Base-by-base conservation (phyloP, 371 early-diverging fungal genomes). In the Mucor sp. region DNA sequence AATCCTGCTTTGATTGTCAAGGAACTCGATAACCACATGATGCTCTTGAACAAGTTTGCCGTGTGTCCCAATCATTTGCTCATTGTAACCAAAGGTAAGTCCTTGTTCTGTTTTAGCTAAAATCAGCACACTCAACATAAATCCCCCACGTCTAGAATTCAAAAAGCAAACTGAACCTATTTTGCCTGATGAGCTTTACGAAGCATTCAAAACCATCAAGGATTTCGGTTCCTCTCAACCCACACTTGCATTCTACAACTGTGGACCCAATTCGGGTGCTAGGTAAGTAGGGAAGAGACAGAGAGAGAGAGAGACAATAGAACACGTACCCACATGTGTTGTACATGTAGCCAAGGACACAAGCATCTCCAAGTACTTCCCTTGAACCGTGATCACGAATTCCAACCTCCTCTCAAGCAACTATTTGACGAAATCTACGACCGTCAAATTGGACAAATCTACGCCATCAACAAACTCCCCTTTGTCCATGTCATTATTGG, bases 31-130 rank as follows among this genome's bases (percentile, higher is more conserved):
- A 68, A 82, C 11, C 88, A 92, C 66, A 74, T 82, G 60, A 58
- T 92, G 43, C 65, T 93, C 7, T 75, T 92, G 55, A 94, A 94
- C 84, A 94, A 94, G 74, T 94, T 85, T 70, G 83, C 90, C 55
- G 79, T 92, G 43, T 83, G 88, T 12, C 86, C 89, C 23, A 74
- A 83, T 12, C 94, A 94, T 72, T 64, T 88, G 30, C 68, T 94
- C 17, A 39, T 94, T 33, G 85, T 89, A 0, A 92, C 94, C 7
- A 91, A 91, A 84, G 90, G 92, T 91, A 80, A 39, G n/a, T 60
- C 12, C 4, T 50, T 9, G 6, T 15, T 12, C 37, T 27, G 15
- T 14, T 5, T 27, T 8, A 9, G 23, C 15, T 15, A 27, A 8
- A 14, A 4, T 0, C 5, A 6, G 41, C 14, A 41, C 0, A 27